A percentile compares a stretch with the other conserved stretches of the same genome.
Evolutionary conservation across 2,329 filamentous ascomycete species (phyloP).

Genomic region (Thermoascus crustaceus): DNA sequence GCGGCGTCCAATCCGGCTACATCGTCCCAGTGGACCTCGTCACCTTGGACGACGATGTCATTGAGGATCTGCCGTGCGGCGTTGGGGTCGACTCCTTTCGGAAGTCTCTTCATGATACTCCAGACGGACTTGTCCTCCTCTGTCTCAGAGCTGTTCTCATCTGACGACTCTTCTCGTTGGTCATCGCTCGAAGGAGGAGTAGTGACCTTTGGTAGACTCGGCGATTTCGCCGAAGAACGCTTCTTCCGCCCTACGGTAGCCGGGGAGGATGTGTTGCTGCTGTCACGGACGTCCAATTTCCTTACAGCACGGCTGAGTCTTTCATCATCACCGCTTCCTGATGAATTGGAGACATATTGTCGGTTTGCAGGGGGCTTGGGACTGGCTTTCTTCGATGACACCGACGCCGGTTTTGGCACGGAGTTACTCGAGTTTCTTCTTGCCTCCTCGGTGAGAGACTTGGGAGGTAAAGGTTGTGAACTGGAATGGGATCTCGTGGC

Average conservation of each 20-base stretch:
- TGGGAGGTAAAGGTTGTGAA: too few species aligned
- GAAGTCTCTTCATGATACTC: constrained; percentile 65
- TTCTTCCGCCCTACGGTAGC: too few species aligned
- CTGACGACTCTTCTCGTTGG: constrained; percentile 32
- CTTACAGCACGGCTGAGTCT: constrained; percentile 15
- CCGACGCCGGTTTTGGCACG: too few species aligned
- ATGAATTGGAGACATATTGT: constrained; percentile 12
- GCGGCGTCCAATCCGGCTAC: constrained; percentile 84
- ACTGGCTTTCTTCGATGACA: too few species aligned
- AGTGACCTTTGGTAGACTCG: not conserved
- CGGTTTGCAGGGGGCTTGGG: not conserved
- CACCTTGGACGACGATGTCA: constrained; percentile 88
- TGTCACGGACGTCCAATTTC: constrained; percentile 17
- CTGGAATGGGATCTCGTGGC: too few species aligned
- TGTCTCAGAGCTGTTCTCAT: constrained; percentile 42
- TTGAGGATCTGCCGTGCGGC: constrained; percentile 90
- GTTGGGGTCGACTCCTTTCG: constrained; percentile 69
- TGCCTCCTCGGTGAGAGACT: too few species aligned
- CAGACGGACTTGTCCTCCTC: constrained; percentile 52
- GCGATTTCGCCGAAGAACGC: not conserved
- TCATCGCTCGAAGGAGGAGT: constrained; percentile 38
- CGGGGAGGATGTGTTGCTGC: too few species aligned
- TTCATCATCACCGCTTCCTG: constrained; percentile 32
- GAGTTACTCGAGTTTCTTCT: too few species aligned
- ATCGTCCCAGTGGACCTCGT: constrained; percentile 91